Conservation (phyloP, 2,329 filamentous ascomycete genomes). For the Arthrobotrys musiformis region DNA sequence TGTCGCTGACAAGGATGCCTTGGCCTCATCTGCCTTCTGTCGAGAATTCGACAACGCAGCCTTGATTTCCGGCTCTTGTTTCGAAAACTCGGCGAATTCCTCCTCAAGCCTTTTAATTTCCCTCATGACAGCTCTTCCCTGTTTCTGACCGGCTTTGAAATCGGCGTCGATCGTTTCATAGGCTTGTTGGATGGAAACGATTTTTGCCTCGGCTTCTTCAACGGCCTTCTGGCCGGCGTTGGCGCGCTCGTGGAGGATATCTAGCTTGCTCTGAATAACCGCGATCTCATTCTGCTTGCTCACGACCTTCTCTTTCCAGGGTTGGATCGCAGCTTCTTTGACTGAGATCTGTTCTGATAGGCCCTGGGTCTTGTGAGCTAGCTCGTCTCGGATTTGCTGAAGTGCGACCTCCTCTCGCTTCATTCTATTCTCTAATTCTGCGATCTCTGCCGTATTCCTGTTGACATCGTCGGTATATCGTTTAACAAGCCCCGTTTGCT, state of each 20-base stretch:
- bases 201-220: conserved; percentile 83
- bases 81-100: conserved; percentile 63
- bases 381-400: conserved; percentile 79
- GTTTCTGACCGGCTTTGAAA: conserved; percentile 80
- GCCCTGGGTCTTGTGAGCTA: conserved; percentile 84
- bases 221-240: conserved; percentile 86
- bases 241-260: conserved; percentile 88
- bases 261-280: conserved; percentile 91
- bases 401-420: conserved; percentile 84
- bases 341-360: conserved; percentile 90
- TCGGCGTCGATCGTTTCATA: conserved; percentile 77
- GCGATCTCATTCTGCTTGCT: conserved; percentile 94
- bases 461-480: conserved; percentile 82
- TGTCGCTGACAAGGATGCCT: conserved; percentile 85
- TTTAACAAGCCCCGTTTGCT: conserved; percentile 80
- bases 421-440: conserved; percentile 79
- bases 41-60: conserved; percentile 86
- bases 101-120: conserved; percentile 78
- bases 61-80: conserved; percentile 78
- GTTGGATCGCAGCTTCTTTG: conserved; percentile 94
- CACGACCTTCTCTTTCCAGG: conserved; percentile 97
- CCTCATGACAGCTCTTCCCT: conserved; percentile 75
- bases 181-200: conserved; percentile 76
- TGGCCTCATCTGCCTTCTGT: conserved; percentile 95
- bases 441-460: conserved; percentile 78